Evolutionary conservation across 148 eudicot species (phyloP).

Genomic region (Cornus suecica): DNA sequence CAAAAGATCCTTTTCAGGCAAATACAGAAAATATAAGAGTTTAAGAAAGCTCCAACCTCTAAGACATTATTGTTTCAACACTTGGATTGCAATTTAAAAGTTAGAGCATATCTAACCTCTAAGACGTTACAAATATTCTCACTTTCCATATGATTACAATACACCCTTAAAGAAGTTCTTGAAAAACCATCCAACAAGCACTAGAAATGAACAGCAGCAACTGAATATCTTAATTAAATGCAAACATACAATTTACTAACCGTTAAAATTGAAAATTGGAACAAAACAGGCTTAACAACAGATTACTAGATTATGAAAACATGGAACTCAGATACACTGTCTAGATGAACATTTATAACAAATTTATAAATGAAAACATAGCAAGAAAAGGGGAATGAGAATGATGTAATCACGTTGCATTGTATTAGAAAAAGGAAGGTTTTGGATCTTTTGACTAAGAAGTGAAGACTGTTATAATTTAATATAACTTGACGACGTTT

Average conservation of each 20-base stretch:
- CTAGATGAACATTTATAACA: neutral
- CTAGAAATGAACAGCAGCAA: neutral
- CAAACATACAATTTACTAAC: neutral
- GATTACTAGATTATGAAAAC: neutral
- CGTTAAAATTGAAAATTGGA: neutral
- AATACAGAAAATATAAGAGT: neutral
- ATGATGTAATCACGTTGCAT: neutral
- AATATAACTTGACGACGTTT: neutral
- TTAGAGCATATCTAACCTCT: no score
- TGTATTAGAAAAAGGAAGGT: neutral
- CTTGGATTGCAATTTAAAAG: neutral
- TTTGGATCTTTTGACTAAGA: neutral
- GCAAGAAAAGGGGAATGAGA: neutral
- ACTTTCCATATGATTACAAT: neutral
- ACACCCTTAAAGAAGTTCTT: neutral
- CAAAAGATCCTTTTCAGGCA: neutral
- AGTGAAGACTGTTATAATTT: neutral
- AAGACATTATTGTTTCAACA: no score
- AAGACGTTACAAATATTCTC: neutral
- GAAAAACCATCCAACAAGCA: neutral
- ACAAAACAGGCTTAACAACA: constrained; percentile 1
- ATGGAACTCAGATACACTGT: neutral
- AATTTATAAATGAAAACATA: neutral
- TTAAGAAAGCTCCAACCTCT: neutral
- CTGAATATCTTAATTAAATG: neutral